phyloP scores from a whole-genome alignment of 2,329 filamentous ascomycete genomes.

The Mariannaea sp. region DNA sequence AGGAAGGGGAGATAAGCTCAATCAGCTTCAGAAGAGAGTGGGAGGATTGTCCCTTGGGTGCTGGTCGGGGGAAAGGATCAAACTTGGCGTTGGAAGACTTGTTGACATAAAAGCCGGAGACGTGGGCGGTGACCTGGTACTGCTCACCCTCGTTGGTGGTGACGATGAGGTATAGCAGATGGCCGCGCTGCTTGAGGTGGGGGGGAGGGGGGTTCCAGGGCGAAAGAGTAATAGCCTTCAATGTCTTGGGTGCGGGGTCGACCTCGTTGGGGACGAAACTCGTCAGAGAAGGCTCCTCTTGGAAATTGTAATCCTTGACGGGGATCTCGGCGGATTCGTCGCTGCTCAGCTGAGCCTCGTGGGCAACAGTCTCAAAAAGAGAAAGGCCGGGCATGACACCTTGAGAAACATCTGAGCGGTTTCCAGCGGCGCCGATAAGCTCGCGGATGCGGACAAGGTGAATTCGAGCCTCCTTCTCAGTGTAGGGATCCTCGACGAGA shows the following conservation, averaged over 20 bases:
- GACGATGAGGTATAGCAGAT: conserved; percentile 86
- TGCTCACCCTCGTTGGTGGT: conserved; percentile 95
- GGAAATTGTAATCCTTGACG: conserved; percentile 77
- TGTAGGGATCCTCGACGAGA: conserved; percentile 93
- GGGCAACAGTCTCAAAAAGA: conserved; percentile 78
- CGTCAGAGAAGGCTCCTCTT: conserved; percentile 67
- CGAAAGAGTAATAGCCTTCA: conserved; percentile 87
- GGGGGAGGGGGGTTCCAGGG: conserved; percentile 97
- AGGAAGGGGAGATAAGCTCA: conserved; percentile 79
- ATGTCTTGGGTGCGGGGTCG: conserved; percentile 79
- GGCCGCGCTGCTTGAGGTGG: conserved; percentile 86
- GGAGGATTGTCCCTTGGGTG: conserved; percentile 76
- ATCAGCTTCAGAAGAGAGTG: conserved; percentile 89
- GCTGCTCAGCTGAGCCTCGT: conserved; percentile 49
- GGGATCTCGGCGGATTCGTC: conserved; percentile 42
- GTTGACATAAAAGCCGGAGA: conserved; percentile 96
- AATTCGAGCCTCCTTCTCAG: conserved; percentile 96
- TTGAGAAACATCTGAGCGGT: conserved; percentile 84
- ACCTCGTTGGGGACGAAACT: conserved; percentile 72
- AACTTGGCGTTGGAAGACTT: conserved; percentile 95
- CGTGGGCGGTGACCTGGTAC: conserved; percentile 88
- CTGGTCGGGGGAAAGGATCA: conserved; percentile 79
- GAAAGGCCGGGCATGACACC: conserved; percentile 85
- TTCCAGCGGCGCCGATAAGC: conserved; percentile 87
- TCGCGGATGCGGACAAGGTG: conserved; percentile 91